A percentile compares a stretch with the other conserved stretches of the same genome.
These are phyloP conservation scores for Microsporum audouinii DNA, from an alignment of 2,329 filamentous ascomycete genomes.

Conservation along the genomic window DNA sequence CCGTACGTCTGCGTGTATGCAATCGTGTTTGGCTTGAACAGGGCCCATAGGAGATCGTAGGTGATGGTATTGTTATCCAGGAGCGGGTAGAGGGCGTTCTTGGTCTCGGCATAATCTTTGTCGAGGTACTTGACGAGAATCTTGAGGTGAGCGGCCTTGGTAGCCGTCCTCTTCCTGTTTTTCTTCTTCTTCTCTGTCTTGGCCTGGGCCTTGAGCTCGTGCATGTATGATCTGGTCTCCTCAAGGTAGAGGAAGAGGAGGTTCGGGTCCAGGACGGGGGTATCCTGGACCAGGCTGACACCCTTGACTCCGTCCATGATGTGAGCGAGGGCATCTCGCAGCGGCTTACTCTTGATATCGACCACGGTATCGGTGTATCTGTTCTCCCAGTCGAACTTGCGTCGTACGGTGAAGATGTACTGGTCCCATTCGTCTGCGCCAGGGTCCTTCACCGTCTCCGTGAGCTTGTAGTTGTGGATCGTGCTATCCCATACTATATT, in stretches of 20 bases:
- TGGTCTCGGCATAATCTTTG: constrained; percentile 64
- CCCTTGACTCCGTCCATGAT: constrained; percentile 68
- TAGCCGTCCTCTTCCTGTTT: constrained; percentile 25
- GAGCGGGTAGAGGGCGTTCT: constrained; percentile 70
- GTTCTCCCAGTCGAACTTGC: constrained; percentile 74
- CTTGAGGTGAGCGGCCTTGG: constrained; percentile 46
- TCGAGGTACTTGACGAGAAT: constrained; percentile 66
- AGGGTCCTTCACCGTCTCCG: constrained; percentile 54
- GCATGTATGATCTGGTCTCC: constrained; percentile 55
- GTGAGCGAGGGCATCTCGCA: constrained; percentile 58
- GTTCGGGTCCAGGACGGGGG: constrained; percentile 60
- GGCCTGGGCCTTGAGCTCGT: constrained; percentile 53
- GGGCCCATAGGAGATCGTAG: constrained; percentile 76
- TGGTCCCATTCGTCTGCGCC: constrained; percentile 59
- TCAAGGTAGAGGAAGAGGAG: constrained; percentile 66
- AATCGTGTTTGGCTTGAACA: constrained; percentile 79
- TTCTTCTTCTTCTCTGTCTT: constrained; percentile 45
- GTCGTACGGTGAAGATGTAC: constrained; percentile 71
- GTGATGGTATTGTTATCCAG: constrained; percentile 74
- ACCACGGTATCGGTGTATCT: constrained; percentile 64
- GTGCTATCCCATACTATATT: constrained; percentile 40
- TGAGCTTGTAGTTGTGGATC: constrained; percentile 55
- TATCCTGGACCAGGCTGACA: constrained; percentile 68
- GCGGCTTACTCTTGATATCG: constrained; percentile 72
- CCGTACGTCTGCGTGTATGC: constrained; percentile 69